Conservation (phyloP, 2,329 filamentous ascomycete species). For the Calonectria ilicicola region DNA sequence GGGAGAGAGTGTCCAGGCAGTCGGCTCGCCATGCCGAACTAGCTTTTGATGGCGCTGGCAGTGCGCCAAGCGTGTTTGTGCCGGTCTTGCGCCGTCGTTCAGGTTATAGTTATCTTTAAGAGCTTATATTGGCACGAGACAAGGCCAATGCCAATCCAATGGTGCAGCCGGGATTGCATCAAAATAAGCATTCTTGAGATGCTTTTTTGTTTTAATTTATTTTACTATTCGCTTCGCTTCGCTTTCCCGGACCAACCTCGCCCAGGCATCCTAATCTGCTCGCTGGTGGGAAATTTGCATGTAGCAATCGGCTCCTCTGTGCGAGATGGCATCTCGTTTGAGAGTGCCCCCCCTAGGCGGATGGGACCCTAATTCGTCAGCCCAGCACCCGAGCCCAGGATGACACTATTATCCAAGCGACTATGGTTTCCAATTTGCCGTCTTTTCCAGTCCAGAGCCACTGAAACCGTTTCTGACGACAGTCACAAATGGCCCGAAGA, state of each 20-base stretch:
- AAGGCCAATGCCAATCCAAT: neutral
- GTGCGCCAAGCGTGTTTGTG: neutral
- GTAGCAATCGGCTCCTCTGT: neutral
- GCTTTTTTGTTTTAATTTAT: neutral
- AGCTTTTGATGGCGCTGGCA: neutral
- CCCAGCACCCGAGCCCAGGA: neutral
- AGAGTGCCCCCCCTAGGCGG: neutral
- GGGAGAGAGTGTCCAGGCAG: slow-evolving; percentile 24
- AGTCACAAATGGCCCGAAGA: neutral
- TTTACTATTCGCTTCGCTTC: neutral
- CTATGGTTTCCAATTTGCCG: slow-evolving; percentile 7
- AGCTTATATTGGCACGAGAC: neutral
- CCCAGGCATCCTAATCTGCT: neutral
- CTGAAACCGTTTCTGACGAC: slow-evolving; percentile 5
- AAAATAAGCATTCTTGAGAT: neutral
- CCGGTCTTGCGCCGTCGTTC: slow-evolving; percentile 1
- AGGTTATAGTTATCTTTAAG: slow-evolving; percentile 3
- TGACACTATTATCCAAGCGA: slow-evolving; percentile 6
- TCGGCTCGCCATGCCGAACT: neutral
- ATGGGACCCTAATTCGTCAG: slow-evolving; percentile 5
- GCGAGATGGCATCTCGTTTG: slow-evolving; percentile 3
- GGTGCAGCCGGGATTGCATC: neutral
- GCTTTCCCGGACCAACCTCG: neutral
- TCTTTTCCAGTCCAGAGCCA: slow-evolving; percentile 3
- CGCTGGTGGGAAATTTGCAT: neutral